Percentiles rank a stretch among this genome's conserved stretches.
Evolutionary conservation across 148 eudicot genomes (phyloP).

Genomic region (Limonium bicolor): DNA sequence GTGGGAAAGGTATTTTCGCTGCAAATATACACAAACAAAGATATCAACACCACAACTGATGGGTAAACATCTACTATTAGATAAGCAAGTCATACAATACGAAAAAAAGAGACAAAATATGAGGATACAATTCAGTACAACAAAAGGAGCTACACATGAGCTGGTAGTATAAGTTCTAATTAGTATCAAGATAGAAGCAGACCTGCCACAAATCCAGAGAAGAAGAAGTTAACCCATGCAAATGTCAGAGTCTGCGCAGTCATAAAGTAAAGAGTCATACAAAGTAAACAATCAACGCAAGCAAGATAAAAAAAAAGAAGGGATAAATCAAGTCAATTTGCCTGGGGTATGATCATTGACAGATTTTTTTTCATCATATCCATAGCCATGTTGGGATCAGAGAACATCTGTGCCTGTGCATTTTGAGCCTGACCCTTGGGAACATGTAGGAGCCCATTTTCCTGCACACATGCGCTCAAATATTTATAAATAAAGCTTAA

Average conservation of each 20-base stretch:
- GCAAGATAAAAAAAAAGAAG: no score
- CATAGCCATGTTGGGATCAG: conserved; percentile 99
- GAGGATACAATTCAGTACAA: no score
- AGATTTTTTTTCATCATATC: conserved; percentile 99
- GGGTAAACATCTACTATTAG: not conserved
- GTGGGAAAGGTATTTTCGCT: conserved; percentile 96
- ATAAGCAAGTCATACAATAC: not conserved
- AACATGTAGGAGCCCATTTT: conserved; percentile 79
- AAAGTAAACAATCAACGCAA: no score
- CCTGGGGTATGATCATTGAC: conserved; percentile 98
- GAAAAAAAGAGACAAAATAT: not conserved
- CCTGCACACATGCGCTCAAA: conserved; percentile 70
- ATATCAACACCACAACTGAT: no score
- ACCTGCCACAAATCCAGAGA: conserved; percentile 99
- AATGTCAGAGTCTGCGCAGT: conserved; percentile 80
- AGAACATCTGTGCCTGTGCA: conserved; percentile 97
- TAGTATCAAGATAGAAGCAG: conserved; percentile 15
- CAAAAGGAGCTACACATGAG: no score
- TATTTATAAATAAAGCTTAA: no score
- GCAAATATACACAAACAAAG: conserved; percentile 8
- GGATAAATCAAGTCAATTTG: no score
- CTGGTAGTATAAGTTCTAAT: no score
- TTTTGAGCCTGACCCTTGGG: conserved; percentile 87
- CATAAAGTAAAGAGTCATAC: conserved; percentile 8
- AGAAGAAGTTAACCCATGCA: conserved; percentile 97